Evolutionary conservation across 345 rosid species (phyloP).

Genomic region (Eucalyptus pauciflora): DNA sequence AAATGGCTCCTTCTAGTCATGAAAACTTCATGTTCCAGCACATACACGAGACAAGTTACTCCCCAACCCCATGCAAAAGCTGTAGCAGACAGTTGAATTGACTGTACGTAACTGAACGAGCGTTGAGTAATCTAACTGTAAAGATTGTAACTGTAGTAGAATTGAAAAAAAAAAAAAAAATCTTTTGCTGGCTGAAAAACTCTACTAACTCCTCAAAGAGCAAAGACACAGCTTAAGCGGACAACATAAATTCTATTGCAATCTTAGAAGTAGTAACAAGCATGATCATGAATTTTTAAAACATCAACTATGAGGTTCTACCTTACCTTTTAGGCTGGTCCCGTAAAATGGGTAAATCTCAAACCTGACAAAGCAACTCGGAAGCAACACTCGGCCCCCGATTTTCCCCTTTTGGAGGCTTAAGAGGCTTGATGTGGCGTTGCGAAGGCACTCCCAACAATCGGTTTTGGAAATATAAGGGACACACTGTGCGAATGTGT

Average conservation of each 20-base stretch:
- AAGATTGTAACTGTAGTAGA: not conserved
- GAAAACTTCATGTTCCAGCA: not conserved
- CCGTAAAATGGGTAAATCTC: not conserved
- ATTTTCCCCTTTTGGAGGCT: not conserved
- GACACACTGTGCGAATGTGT: not conserved
- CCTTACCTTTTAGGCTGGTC: not conserved
- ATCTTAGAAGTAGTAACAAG: not conserved
- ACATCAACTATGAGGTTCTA: not conserved
- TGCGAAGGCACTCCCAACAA: not conserved
- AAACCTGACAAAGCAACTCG: not conserved
- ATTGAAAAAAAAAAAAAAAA: not conserved
- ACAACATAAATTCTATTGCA: not conserved
- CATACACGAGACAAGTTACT: not conserved
- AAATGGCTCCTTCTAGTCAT: not conserved
- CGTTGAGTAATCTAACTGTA: not conserved
- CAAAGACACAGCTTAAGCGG: not conserved
- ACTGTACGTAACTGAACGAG: not conserved
- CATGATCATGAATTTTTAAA: not conserved
- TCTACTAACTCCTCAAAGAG: not conserved
- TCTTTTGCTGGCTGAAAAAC: not conserved
- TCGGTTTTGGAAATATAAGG: not conserved
- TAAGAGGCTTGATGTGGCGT: not conserved
- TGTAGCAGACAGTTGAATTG: not conserved
- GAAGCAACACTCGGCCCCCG: not conserved
- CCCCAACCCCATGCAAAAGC: not conserved